A percentile compares a stretch with the other conserved stretches of the same genome.
Conservation (phyloP, 2,329 filamentous ascomycete species). For the Aureobasidium zeae region DNA sequence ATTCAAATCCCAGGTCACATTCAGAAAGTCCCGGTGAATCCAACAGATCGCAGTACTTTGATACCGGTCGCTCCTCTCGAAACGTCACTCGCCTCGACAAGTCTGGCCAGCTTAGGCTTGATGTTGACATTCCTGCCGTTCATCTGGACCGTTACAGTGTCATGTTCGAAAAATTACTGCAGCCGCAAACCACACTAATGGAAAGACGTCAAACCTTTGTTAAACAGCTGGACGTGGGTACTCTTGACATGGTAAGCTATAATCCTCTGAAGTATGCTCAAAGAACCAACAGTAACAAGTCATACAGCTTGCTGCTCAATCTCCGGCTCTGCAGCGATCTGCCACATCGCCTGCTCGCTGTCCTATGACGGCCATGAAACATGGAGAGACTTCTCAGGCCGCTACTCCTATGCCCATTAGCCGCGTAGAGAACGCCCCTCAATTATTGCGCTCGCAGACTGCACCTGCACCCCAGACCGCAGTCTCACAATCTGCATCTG, state of each 20-base stretch:
- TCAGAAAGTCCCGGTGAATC: constrained; percentile 8
- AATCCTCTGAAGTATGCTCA: too few relatives aligned
- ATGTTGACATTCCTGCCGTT: constrained; percentile 71
- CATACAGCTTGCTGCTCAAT: constrained; percentile 11
- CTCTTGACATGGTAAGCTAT: constrained; percentile 4
- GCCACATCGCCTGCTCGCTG: constrained; percentile 12
- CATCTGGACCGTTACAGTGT: constrained; percentile 85
- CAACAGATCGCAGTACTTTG: constrained; percentile 7
- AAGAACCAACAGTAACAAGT: not conserved
- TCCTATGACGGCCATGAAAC: constrained; percentile 4
- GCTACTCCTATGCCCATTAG: constrained; percentile 17
- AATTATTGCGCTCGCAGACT: constrained; percentile 23
- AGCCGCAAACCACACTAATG: constrained; percentile 28
- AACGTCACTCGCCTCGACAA: not conserved
- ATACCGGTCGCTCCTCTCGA: not conserved
- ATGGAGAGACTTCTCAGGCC: constrained; percentile 5
- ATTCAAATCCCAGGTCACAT: not conserved
- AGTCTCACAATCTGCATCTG: constrained; percentile 17
- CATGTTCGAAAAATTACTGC: constrained; percentile 76
- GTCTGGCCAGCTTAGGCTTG: constrained; percentile 38
- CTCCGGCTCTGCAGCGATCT: constrained; percentile 2
- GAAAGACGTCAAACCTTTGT: constrained; percentile 26
- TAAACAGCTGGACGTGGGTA: constrained; percentile 17
- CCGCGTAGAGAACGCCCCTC: constrained; percentile 16
- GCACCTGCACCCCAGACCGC: constrained; percentile 20